Conservation (phyloP, 1,284 basidiomycete species). For the Trichosporon sp. region DNA sequence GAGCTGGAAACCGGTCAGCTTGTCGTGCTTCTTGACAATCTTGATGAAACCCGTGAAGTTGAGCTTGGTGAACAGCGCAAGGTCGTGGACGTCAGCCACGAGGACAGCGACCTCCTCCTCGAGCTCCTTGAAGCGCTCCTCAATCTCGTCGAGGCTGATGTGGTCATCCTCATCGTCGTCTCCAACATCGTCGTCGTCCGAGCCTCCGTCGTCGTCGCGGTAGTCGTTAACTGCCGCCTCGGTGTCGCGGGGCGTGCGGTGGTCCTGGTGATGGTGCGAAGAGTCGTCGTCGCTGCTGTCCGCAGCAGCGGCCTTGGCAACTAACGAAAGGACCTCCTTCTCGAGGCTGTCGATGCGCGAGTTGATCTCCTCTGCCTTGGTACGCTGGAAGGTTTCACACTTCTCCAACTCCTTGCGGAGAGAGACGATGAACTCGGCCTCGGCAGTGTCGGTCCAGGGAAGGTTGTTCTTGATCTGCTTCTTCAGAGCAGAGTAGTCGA, state of each 20-base stretch:
- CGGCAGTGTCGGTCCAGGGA: conserved; percentile 71
- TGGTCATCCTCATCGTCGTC: conserved; percentile 51
- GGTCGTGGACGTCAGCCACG: conserved; percentile 96
- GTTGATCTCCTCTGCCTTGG: conserved; percentile 81
- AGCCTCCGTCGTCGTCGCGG: conserved; percentile 55
- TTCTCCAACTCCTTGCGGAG: conserved; percentile 89
- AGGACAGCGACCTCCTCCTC: conserved; percentile 95
- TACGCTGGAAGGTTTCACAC: conserved; percentile 89
- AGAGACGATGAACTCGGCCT: conserved; percentile 70
- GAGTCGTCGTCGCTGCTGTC: conserved; percentile 47
- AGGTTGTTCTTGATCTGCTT: conserved; percentile 67
- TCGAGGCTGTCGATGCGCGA: conserved; percentile 75
- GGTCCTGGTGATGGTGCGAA: not conserved
- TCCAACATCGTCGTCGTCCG: conserved; percentile 55
- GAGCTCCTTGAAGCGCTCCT: conserved; percentile 80
- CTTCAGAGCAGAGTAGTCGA: conserved; percentile 84
- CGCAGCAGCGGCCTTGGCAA: conserved; percentile 48
- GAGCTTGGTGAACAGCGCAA: conserved; percentile 90
- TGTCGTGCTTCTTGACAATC: conserved; percentile 88
- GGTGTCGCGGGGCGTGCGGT: conserved; percentile 31
- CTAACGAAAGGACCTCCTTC: conserved; percentile 69
- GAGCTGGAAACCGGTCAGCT: conserved; percentile 58
- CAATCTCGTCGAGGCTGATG: conserved; percentile 66
- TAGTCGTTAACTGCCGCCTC: conserved; percentile 51
- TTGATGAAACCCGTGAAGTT: conserved; percentile 99